These are phyloP conservation scores for Prunus salicina DNA, from an alignment of 306 rosid genomes.

Conservation along the genomic window DNA sequence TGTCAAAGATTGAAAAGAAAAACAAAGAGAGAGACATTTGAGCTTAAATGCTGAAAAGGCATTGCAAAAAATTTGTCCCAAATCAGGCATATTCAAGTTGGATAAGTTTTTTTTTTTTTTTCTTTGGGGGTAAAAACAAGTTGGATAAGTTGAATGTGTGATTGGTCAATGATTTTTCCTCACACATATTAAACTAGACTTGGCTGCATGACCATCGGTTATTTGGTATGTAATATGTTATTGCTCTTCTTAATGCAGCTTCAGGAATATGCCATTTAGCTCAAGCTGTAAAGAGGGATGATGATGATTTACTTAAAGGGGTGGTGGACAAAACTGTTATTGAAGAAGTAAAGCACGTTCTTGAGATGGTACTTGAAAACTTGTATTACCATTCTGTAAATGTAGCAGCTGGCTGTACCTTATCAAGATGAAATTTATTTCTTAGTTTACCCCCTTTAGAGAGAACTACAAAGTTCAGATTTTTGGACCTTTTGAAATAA, in stretches of 20 bases:
- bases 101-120: not conserved
- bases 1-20: not conserved
- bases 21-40: not conserved
- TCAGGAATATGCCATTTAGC: conserved; percentile 49
- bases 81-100: not conserved
- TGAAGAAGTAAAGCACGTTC: conserved; percentile 81
- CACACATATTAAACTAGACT: not conserved
- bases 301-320: conserved; percentile 56
- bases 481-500: not conserved
- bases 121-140: too few species aligned
- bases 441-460: too few species aligned
- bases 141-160: not conserved
- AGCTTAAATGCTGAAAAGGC: not conserved
- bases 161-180: not conserved
- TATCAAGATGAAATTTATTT: not conserved
- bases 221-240: conserved; percentile 17
- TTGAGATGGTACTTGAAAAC: conserved; percentile 63
- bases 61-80: too few species aligned
- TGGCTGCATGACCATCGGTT: not conserved
- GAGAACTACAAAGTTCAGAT: not conserved
- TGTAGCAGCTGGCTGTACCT: conserved; percentile 16
- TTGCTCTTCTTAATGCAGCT: conserved; percentile 27
- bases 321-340: conserved; percentile 60
- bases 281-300: conserved; percentile 75
- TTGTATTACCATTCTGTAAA: conserved; percentile 9